phyloP scores from a whole-genome alignment of 345 rosid genomes.

The Balakata baccata region DNA sequence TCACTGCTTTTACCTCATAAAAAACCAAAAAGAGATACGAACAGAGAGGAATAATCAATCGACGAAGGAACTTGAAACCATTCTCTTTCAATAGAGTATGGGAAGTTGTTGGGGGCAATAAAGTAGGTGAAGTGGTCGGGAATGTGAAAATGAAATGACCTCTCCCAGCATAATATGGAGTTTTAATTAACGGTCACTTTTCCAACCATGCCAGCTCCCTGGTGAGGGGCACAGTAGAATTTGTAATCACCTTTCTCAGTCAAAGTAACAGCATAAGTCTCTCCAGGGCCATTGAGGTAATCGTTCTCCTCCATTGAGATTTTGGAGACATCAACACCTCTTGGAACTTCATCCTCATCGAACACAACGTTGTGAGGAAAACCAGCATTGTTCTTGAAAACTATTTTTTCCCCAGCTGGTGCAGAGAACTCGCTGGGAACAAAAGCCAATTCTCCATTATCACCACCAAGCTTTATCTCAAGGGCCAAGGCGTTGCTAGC shows the following conservation, averaged over 20 bases:
- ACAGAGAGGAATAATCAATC: too few species aligned
- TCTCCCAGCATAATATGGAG: background rate
- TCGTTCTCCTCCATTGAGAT: conserved; percentile 79
- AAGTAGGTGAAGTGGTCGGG: too few species aligned
- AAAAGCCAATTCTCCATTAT: conserved; percentile 65
- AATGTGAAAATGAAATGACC: conserved; percentile 9
- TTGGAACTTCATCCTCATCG: conserved; percentile 79
- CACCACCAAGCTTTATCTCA: conserved; percentile 59
- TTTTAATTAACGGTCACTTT: conserved; percentile 72
- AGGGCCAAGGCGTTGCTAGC: conserved; percentile 83
- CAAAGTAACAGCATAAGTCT: conserved; percentile 60
- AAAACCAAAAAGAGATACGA: too few species aligned
- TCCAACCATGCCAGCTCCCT: conserved; percentile 92
- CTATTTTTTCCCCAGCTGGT: conserved; percentile 72
- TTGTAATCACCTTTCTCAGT: conserved; percentile 65
- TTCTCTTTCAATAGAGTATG: too few species aligned
- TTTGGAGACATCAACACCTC: conserved; percentile 71
- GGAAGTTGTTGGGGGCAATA: too few species aligned
- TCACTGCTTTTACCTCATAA: background rate
- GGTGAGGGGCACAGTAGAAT: conserved; percentile 87
- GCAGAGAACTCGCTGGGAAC: conserved; percentile 55
- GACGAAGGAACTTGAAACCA: too few species aligned
- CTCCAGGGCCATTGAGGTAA: conserved; percentile 66
- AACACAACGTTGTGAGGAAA: conserved; percentile 90
- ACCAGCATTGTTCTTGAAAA: conserved; percentile 88